Evolutionary conservation across 208 protist genomes (phyloP).

Genomic region (Trichomonas tenax): DNA sequence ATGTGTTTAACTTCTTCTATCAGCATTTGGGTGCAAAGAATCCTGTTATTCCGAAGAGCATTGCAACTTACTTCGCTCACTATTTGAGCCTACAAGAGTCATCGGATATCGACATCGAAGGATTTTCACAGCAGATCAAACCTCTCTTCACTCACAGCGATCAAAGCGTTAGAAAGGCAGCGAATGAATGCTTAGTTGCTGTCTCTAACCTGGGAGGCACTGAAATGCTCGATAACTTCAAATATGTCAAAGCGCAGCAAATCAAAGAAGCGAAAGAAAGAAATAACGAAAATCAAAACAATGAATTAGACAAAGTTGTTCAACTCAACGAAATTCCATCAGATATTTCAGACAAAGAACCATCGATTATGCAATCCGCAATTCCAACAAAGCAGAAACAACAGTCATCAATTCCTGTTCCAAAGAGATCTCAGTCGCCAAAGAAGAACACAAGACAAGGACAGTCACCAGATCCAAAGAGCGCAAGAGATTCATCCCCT

Average conservation of each 20-base stretch:
- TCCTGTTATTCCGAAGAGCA: background rate
- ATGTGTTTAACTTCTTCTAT: background rate
- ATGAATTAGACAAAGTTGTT: background rate
- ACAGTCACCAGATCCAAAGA: background rate
- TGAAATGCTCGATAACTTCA: background rate
- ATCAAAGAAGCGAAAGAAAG: background rate
- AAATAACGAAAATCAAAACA: background rate
- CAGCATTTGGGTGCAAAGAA: background rate
- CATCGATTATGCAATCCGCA: background rate
- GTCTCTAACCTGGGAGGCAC: background rate
- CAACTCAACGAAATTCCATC: background rate
- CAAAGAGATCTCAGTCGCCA: background rate
- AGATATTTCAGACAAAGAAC: background rate
- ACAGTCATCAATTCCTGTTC: background rate
- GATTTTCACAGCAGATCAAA: background rate
- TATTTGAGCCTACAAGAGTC: background rate
- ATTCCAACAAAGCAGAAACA: background rate
- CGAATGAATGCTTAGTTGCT: background rate
- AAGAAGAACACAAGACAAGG: background rate
- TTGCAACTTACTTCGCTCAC: background rate
- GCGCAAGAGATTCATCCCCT: background rate
- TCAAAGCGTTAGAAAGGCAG: background rate
- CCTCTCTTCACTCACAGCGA: background rate
- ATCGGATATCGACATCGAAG: background rate
- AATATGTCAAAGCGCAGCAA: background rate